Percentiles rank a stretch among this genome's conserved stretches.
Evolutionary conservation across 768 basidiomycete genomes (phyloP).

Genomic region (Collybia mongolica): DNA sequence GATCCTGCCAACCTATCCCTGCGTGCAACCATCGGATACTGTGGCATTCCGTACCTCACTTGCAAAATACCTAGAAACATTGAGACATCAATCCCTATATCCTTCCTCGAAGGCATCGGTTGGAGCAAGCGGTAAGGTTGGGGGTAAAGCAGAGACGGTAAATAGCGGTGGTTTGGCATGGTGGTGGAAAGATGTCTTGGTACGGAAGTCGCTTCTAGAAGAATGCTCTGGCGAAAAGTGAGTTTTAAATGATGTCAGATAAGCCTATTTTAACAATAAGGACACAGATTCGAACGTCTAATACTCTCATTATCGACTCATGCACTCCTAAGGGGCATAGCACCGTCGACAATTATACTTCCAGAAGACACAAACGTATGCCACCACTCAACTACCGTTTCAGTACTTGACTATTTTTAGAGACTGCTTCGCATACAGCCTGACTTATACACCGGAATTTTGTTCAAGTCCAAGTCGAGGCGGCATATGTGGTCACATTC

Average conservation of each 20-base stretch:
- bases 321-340: conserved; percentile 35
- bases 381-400: conserved; percentile 12
- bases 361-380: conserved; percentile 15
- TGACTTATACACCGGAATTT: conserved; percentile 27
- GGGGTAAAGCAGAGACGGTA: conserved; percentile 4
- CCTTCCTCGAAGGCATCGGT: conserved; percentile 18
- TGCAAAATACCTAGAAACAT: conserved; percentile 46
- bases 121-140: conserved; percentile 14
- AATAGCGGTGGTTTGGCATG: conserved; percentile 20
- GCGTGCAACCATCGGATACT: conserved; percentile 48
- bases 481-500: conserved; percentile 35
- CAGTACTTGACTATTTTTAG: conserved; percentile 15
- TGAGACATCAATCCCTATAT: conserved; percentile 39
- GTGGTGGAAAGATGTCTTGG: conserved; percentile 62
- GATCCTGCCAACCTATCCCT: conserved; percentile 52
- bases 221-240: conserved; percentile 54
- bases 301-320: conserved; percentile 53
- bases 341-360: conserved; percentile 6
- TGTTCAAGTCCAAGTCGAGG: conserved; percentile 27
- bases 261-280: not conserved
- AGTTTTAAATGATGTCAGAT: conserved; percentile 3
- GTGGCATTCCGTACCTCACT: conserved; percentile 50
- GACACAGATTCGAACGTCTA: conserved; percentile 48
- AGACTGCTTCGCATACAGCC: conserved; percentile 29
- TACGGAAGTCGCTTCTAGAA: conserved; percentile 54